Evolutionary conservation across 331 rosid genomes (phyloP).

Genomic region (Phaseolus coccineus): DNA sequence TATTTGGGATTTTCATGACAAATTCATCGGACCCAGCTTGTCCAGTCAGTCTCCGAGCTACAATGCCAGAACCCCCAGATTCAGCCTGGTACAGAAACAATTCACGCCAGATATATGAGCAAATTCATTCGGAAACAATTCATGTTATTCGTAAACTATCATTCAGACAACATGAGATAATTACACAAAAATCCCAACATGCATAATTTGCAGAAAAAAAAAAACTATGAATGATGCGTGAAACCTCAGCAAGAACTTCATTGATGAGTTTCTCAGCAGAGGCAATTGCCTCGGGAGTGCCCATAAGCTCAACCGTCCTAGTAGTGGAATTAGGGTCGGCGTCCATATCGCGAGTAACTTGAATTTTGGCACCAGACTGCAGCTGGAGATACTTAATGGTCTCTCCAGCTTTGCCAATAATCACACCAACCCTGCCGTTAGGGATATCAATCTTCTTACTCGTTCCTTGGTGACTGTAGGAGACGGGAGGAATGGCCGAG

Average conservation of each 20-base stretch:
- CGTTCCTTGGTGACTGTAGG: conserved; percentile 72
- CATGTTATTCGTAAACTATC: neutral
- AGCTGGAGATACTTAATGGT: conserved; percentile 93
- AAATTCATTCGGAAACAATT: neutral
- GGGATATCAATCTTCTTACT: conserved; percentile 91
- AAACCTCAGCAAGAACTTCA: conserved; percentile 92
- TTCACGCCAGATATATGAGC: too few species aligned
- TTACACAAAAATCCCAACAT: neutral
- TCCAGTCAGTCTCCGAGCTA: conserved; percentile 69
- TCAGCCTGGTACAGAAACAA: conserved; percentile 73
- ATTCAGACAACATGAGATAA: neutral
- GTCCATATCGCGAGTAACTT: conserved; percentile 92
- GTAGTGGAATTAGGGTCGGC: conserved; percentile 72
- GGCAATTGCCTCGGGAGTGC: conserved; percentile 84
- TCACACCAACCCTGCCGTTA: conserved; percentile 95
- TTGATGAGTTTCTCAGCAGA: conserved; percentile 86
- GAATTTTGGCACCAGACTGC: conserved; percentile 97
- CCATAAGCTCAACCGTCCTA: conserved; percentile 87
- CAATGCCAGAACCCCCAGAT: conserved; percentile 86
- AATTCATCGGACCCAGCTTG: conserved; percentile 85
- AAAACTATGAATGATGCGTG: too few species aligned
- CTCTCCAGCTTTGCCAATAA: conserved; percentile 96
- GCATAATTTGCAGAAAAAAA: neutral
- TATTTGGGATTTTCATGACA: conserved; percentile 80
- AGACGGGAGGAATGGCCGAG: conserved; percentile 63